Percentiles rank a stretch among this genome's conserved stretches.
Evolutionary conservation across 73 alveolate species (phyloP).

Genomic region (Blepharisma stoltei): DNA sequence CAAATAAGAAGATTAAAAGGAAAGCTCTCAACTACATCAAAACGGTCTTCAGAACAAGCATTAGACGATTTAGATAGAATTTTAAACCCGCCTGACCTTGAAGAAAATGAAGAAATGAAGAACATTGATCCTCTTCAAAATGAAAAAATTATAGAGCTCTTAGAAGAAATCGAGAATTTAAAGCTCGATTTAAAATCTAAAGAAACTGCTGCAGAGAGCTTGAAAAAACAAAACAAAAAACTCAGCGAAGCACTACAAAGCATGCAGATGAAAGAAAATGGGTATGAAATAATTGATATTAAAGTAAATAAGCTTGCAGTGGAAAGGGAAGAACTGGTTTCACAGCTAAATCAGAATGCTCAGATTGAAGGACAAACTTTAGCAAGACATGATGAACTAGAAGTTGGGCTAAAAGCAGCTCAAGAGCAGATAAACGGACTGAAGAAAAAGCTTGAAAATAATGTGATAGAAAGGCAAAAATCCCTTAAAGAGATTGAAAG

Average conservation of each 20-base stretch:
- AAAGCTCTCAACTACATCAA: not conserved
- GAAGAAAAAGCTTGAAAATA: not conserved
- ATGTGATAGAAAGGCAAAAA: not conserved
- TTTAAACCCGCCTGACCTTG: not conserved
- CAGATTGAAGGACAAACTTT: not conserved
- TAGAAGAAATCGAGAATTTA: constrained; percentile 1
- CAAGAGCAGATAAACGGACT: not conserved
- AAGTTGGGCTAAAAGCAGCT: not conserved
- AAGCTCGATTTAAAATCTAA: not conserved
- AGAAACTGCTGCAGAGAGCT: not conserved
- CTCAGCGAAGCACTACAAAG: not conserved
- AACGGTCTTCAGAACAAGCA: not conserved
- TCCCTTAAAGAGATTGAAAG: not conserved
- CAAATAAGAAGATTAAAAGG: not conserved
- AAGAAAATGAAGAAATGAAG: not conserved
- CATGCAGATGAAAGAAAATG: not conserved
- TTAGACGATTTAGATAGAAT: not conserved
- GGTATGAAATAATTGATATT: not conserved
- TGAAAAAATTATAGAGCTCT: constrained; percentile 10
- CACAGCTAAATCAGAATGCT: not conserved
- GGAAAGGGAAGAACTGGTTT: not conserved
- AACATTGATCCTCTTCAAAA: constrained; percentile 10
- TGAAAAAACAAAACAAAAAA: not conserved
- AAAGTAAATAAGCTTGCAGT: not conserved
- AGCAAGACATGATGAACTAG: not conserved